Evolutionary conservation across 352 stramenopile species (phyloP), one percentile per base, ranked within the genome.

Genomic region (Thraustochytrium sp.): DNA sequence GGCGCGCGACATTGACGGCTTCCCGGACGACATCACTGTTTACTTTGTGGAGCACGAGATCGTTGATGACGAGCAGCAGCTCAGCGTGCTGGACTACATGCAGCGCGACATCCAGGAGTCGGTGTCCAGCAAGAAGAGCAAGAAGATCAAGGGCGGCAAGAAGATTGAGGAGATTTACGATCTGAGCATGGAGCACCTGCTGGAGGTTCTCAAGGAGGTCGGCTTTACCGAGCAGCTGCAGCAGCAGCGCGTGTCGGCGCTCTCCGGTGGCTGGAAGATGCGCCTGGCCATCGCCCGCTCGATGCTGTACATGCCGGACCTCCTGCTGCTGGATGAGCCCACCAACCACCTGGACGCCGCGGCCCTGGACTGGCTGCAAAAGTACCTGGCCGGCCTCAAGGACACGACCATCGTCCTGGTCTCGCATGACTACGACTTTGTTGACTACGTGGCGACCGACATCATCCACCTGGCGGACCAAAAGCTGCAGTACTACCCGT

Each of bases 31-130:
- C 85, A 94, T 99, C 78, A 96, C 99, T 87, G 98, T 97, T 83
- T 90, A 99, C 74, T 99, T 99, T 85, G 97, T 99, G 13, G 95
- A 99, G 86, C 97, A 99, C 86, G 97, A 99, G 87, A 96, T 99
- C 26, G 36, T 84, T 11, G 75, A 75, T 21, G 61, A 51, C 26
- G 75, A 84, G 29, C 53, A 76, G 26, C 18, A 61, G 34, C 61
- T 84, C 9, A 80, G 29, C 26, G 55, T 75, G 44, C 11, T 75
- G 1, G 75, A 83, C 3, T 84, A 84, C 61, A 76, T 84, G 61
- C 34, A 84, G 61, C 40, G 46, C 29, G 68, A 80, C 68, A 29
- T 80, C 29, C n/a, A 80, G 44, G 13, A 13, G 44, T 21, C 29
- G 42, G 68, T 63, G 34, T n/a, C 11, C 16, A 37, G 13, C 42